A percentile compares a stretch with the other conserved stretches of the same genome.
Evolutionary conservation across 2,329 filamentous ascomycete genomes (phyloP).

Genomic region (Rachicladosporium sp.): DNA sequence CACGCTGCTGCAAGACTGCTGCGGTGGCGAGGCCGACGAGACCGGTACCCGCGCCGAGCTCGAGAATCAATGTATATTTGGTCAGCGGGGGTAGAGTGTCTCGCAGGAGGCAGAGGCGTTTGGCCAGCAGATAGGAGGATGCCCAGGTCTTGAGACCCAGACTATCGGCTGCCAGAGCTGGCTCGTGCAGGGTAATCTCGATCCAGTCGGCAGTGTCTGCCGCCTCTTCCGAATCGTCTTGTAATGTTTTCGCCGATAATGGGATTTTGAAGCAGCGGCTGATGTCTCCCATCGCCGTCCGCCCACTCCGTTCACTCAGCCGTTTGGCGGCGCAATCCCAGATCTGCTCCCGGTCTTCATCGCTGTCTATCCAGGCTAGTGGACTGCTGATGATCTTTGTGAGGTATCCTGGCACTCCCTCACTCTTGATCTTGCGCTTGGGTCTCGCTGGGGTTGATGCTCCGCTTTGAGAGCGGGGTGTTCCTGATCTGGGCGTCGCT

Average conservation of each 20-base stretch:
- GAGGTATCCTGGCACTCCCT: conserved; percentile 52
- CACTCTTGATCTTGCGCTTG: conserved; percentile 33
- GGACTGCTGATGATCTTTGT: conserved; percentile 55
- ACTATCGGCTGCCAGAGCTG: conserved; percentile 74
- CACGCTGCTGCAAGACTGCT: conserved; percentile 51
- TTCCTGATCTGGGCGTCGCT: conserved; percentile 17
- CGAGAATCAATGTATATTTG: conserved; percentile 39
- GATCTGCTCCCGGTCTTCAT: conserved; percentile 53
- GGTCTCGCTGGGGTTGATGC: conserved; percentile 10
- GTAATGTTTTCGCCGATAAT: conserved; percentile 3
- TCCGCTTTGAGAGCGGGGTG: conserved; percentile 10
- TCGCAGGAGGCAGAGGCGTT: conserved; percentile 42
- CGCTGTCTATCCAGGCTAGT: conserved; percentile 57
- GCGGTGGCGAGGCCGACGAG: conserved; percentile 81
- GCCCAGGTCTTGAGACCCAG: conserved; percentile 94
- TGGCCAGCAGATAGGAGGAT: conserved; percentile 74
- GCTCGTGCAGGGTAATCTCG: conserved; percentile 62
- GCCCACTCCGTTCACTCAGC: conserved; percentile 74
- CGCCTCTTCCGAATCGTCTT: background rate
- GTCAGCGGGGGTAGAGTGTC: conserved; percentile 8
- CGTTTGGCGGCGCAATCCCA: conserved; percentile 71
- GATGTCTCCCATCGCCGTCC: conserved; percentile 54
- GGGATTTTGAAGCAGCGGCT: conserved; percentile 47
- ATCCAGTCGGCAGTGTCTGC: background rate
- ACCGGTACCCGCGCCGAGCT: conserved; percentile 82